These are phyloP conservation scores for Thalassiosira hispida DNA, from an alignment of 352 stramenopile genomes.

Conservation along the genomic window DNA sequence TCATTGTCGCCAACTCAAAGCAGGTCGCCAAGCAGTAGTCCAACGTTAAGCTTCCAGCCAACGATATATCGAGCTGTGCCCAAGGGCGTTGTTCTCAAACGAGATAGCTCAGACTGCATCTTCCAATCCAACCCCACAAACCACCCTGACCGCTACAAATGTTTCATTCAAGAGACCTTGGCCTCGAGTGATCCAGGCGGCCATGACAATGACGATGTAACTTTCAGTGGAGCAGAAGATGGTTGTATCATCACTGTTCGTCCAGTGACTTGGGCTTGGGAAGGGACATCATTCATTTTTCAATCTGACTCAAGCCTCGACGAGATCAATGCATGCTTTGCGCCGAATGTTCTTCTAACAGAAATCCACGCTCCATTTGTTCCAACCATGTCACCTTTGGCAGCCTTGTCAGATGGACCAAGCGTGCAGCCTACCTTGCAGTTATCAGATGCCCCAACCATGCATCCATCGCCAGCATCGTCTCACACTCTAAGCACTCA, in stretches of 20 bases:
- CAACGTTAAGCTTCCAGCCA: conserved; percentile 9
- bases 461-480: conserved; percentile 1
- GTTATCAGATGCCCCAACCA: conserved; percentile 5
- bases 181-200: conserved; percentile 7
- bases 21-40: neutral
- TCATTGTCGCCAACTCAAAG: conserved; percentile 7
- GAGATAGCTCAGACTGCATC: neutral
- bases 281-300: neutral
- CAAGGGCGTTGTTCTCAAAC: neutral
- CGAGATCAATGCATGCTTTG: conserved; percentile 10
- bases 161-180: neutral
- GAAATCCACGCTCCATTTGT: conserved; percentile 5
- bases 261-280: neutral
- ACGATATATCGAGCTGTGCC: conserved; percentile 8
- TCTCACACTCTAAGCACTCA: conserved; percentile 8
- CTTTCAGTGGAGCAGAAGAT: conserved; percentile 3
- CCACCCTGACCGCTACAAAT: conserved; percentile 11
- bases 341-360: neutral
- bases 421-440: conserved; percentile 2
- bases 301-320: conserved; percentile 7
- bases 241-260: conserved; percentile 8
- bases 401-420: conserved; percentile 6
- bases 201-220: conserved; percentile 4
- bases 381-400: conserved; percentile 3
- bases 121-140: conserved; percentile 9